Conservation (phyloP, 345 rosid species). For the Xanthoceras sorbifolium region DNA sequence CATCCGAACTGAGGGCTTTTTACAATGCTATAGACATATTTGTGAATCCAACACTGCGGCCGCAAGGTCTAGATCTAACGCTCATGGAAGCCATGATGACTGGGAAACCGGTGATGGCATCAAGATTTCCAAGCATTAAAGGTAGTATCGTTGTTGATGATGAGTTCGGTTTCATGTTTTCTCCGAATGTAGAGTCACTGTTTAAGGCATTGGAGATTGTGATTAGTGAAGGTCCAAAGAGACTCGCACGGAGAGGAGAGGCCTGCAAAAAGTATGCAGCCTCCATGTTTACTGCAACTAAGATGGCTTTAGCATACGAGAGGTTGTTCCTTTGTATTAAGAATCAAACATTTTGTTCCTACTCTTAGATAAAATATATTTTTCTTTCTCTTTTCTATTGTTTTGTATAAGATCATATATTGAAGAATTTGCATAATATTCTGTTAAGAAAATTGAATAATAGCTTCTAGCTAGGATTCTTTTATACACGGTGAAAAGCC, state of each 20-base stretch:
- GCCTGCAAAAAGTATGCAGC: slow-evolving; percentile 67
- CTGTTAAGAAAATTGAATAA: background rate
- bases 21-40: slow-evolving; percentile 80
- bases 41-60: slow-evolving; percentile 87
- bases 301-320: slow-evolving; percentile 95
- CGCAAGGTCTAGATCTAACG: slow-evolving; percentile 91
- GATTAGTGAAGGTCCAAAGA: slow-evolving; percentile 59
- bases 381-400: background rate
- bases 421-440: background rate
- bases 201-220: slow-evolving; percentile 54
- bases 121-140: slow-evolving; percentile 85
- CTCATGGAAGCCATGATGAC: slow-evolving; percentile 96
- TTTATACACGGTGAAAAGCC: background rate
- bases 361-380: slow-evolving; percentile 35
- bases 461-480: no score
- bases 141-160: slow-evolving; percentile 81
- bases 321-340: slow-evolving; percentile 84
- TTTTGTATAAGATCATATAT: background rate
- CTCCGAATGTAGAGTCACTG: slow-evolving; percentile 83
- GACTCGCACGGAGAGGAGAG: slow-evolving; percentile 72
- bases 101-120: slow-evolving; percentile 87
- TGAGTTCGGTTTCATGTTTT: slow-evolving; percentile 84
- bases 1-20: slow-evolving; percentile 59
- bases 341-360: slow-evolving; percentile 62
- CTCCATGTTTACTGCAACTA: slow-evolving; percentile 77